phyloP scores from a whole-genome alignment of 768 basidiomycete genomes.

The Filobasidium wieringae region DNA sequence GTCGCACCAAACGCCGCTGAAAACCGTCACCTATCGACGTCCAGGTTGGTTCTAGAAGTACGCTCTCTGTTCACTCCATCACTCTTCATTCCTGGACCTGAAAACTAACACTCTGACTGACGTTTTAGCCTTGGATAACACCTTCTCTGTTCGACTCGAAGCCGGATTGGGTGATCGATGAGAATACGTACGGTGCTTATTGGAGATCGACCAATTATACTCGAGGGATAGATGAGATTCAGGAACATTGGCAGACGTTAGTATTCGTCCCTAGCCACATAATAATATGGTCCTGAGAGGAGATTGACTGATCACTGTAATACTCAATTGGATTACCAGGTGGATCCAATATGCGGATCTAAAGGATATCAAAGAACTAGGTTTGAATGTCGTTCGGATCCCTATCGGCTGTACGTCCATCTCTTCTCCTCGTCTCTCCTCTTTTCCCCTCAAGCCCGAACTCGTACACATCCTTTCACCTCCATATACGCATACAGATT shows the following conservation, averaged over 20 bases:
- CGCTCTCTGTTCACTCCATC: not conserved
- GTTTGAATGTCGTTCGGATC: conserved; percentile 34
- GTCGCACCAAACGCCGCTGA: not conserved
- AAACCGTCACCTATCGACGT: not conserved
- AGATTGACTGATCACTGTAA: conserved; percentile 22
- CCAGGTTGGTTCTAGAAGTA: conserved; percentile 28
- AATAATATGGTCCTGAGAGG: not conserved
- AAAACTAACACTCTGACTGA: not conserved
- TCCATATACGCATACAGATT: too few species aligned
- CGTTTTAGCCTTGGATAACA: conserved; percentile 35
- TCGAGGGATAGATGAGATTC: conserved; percentile 6
- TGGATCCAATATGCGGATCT: conserved; percentile 29
- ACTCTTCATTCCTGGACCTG: not conserved
- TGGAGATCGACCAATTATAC: conserved; percentile 24
- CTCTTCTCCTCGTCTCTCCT: not conserved
- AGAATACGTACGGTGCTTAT: conserved; percentile 27
- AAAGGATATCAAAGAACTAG: conserved; percentile 23
- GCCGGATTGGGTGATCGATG: conserved; percentile 36
- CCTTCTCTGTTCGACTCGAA: conserved; percentile 31
- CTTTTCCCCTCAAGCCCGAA: not conserved
- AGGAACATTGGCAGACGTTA: conserved; percentile 5
- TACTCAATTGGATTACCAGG: not conserved
- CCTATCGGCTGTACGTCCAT: conserved; percentile 32
- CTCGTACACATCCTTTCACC: not conserved
- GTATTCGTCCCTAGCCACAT: not conserved